Evolutionary conservation across 2,329 filamentous ascomycete genomes (phyloP).

Genomic region (Aureobasidium sp.): DNA sequence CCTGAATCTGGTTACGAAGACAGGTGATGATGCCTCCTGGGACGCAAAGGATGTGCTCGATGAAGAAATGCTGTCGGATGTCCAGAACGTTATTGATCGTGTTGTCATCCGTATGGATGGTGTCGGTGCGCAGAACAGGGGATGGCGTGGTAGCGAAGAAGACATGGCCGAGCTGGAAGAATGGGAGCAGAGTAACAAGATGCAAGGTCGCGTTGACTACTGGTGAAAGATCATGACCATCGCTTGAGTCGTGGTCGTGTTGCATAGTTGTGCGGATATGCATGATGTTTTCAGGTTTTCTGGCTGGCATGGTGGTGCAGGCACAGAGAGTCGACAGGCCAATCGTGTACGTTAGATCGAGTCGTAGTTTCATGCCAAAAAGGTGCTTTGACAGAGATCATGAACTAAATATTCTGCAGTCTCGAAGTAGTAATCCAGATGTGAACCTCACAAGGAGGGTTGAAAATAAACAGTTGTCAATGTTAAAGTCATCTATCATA

Average conservation of each 20-base stretch:
- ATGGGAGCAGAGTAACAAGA: not conserved
- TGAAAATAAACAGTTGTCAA: not conserved
- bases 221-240: not conserved
- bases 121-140: constrained; percentile 20
- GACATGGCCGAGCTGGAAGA: not conserved
- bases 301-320: not conserved
- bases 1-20: constrained; percentile 6
- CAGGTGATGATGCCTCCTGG: constrained; percentile 15
- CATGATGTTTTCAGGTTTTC: not conserved
- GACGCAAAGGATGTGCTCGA: constrained; percentile 11
- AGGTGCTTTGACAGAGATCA: not conserved
- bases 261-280: not conserved
- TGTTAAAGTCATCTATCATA: not conserved
- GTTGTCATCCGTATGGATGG: constrained; percentile 21
- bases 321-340: not conserved
- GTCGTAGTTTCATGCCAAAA: not conserved
- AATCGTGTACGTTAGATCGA: not conserved
- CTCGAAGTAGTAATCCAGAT: not conserved
- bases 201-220: not conserved
- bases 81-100: constrained; percentile 15
- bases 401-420: too few species aligned
- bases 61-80: not conserved
- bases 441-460: not conserved
- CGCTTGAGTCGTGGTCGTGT: not conserved
- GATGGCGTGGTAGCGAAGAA: constrained; percentile 12